phyloP scores from a whole-genome alignment of 441 rosid species.

The Arabidopsis hybrid region DNA sequence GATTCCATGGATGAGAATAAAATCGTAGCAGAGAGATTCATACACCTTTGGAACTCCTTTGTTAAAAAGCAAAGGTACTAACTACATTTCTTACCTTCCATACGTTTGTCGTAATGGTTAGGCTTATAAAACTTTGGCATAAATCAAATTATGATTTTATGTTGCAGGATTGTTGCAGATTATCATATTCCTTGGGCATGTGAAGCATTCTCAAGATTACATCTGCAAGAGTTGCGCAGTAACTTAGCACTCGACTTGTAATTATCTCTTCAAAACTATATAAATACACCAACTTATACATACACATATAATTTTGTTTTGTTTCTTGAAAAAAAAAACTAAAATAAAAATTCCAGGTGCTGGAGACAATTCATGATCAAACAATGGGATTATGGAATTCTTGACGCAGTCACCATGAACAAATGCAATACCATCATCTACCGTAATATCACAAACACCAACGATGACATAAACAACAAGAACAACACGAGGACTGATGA shows the following conservation, averaged over 20 bases:
- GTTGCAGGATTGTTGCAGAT: slow-evolving; percentile 79
- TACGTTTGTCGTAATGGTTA: slow-evolving; percentile 2
- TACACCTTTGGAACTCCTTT: slow-evolving; percentile 95
- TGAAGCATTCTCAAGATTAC: slow-evolving; percentile 79
- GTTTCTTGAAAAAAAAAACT: neutral
- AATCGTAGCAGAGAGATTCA: slow-evolving; percentile 73
- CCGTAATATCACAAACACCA: neutral
- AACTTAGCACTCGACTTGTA: slow-evolving; percentile 67
- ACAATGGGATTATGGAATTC: slow-evolving; percentile 79
- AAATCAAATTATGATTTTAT: neutral
- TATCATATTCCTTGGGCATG: slow-evolving; percentile 94
- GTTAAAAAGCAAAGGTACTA: slow-evolving; percentile 84
- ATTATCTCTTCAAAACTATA: neutral
- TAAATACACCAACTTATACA: neutral
- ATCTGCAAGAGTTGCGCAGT: slow-evolving; percentile 61
- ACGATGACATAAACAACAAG: neutral
- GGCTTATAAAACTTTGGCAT: neutral
- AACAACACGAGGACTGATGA: neutral
- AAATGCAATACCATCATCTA: slow-evolving; percentile 64
- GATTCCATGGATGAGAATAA: slow-evolving; percentile 86
- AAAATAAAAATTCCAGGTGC: slow-evolving; percentile 54
- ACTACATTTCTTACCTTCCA: neutral
- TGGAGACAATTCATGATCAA: slow-evolving; percentile 85
- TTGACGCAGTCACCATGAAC: slow-evolving; percentile 76
- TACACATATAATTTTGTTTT: neutral